Evolutionary conservation across 23 red algal genomes (phyloP), one percentile per base, ranked within the genome.

Genomic region (Gracilariopsis chorda): DNA sequence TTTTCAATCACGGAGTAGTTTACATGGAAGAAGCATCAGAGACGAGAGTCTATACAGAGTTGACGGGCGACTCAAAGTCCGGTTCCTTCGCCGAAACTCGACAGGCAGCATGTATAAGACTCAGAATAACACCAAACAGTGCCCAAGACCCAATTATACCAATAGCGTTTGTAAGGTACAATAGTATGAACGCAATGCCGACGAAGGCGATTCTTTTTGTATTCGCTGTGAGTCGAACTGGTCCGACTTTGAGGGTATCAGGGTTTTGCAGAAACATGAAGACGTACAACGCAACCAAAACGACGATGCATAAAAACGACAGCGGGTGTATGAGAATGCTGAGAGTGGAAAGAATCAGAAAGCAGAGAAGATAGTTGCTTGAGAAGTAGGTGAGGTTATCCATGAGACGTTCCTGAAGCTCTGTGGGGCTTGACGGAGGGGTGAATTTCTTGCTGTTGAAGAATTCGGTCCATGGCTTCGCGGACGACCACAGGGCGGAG

Each of bases 61-160:
- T 32, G 0, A 86, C 81, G 4, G 81, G 81, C 43, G 81, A 86
- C 25, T 86, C 81, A 27, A 86, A 86, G 45, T 86, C 81, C 20
- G 81, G 81, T 60, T 86, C 81, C 45, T 71, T 86, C 55, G 81
- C 81, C 35, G 81, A 86, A 32, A 86, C 81, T 49, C 81, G 81
- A 86, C 59, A 71, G 34, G 81, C 81, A 39, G 81, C 81, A 71
- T 86, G 81, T 68, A 86, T 53, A 34, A 86, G 60, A 68, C 81
- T 86, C 42, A 86, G 81, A 86, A 86, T 68, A 43, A 86, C 27
- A 11, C 60, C 63, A 33, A 71, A 86, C 40, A 86, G 58, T 36
- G 81, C 81, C 81, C 81, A 86, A 14, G 81, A 86, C 39, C 81
- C 81, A 68, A 86, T 86, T 6, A 86, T 86, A 32, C 81, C 81